Evolutionary conservation across 2,329 filamentous ascomycete genomes (phyloP).

Genomic region (Neopestalotiopsis clavispora): DNA sequence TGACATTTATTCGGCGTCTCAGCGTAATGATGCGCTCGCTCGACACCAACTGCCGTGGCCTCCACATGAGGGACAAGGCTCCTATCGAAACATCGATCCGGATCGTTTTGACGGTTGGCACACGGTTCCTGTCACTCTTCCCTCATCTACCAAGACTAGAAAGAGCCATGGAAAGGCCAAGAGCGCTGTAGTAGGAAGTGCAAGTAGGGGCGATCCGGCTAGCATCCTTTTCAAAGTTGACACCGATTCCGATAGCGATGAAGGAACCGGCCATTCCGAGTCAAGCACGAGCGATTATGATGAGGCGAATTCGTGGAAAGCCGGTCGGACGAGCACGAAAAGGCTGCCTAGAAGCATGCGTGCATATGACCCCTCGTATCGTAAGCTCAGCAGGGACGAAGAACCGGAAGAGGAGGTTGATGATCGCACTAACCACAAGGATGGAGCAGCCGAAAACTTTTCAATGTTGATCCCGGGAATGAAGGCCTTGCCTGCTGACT

Average conservation of each 20-base stretch:
- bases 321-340: not conserved
- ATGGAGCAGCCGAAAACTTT: not conserved
- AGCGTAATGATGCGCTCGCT: not conserved
- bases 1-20: constrained; percentile 21
- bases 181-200: not conserved
- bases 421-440: not conserved
- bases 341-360: not conserved
- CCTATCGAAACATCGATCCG: not conserved
- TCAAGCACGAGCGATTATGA: not conserved
- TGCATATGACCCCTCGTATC: not conserved
- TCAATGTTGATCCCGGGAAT: not conserved
- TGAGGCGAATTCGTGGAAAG: not conserved
- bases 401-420: constrained; percentile 11
- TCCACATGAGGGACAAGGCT: constrained; percentile 18
- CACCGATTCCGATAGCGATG: not conserved
- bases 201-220: too few relatives aligned
- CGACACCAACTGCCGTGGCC: constrained; percentile 24
- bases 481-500: not conserved
- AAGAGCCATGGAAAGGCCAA: not conserved
- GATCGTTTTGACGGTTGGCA: not conserved
- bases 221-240: too few relatives aligned
- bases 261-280: not conserved
- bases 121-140: not conserved
- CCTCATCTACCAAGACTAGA: not conserved
- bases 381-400: not conserved